phyloP scores from a whole-genome alignment of 1,284 basidiomycete genomes.

The Cutaneotrichosporon curvatum region DNA sequence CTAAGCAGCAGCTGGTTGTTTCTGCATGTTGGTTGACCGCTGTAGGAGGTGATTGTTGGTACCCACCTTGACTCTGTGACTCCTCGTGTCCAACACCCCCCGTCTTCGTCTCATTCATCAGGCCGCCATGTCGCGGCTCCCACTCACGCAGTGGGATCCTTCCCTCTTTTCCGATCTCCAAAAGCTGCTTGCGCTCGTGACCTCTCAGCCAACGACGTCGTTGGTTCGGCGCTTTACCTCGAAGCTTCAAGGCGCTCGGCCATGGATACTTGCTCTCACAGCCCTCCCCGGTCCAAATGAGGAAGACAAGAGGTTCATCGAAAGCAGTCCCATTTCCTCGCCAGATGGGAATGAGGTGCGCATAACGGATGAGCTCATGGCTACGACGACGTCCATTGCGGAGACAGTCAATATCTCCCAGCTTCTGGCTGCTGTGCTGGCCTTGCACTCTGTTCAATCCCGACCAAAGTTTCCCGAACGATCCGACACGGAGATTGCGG shows the following conservation, averaged over 20 bases:
- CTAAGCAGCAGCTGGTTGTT: too few species aligned
- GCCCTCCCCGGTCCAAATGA: conserved; percentile 30
- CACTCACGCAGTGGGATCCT: conserved; percentile 35
- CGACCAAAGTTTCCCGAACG: conserved; percentile 30
- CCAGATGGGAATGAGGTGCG: conserved; percentile 29
- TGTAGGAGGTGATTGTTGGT: too few species aligned
- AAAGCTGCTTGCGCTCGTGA: conserved; percentile 29
- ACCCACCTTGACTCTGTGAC: too few species aligned
- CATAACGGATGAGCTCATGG: conserved; percentile 32
- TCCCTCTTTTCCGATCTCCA: conserved; percentile 35
- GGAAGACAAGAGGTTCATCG: conserved; percentile 31
- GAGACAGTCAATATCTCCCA: conserved; percentile 30
- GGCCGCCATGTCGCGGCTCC: conserved; percentile 22
- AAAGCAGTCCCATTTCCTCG: conserved; percentile 20
- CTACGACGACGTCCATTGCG: conserved; percentile 27
- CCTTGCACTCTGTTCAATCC: conserved; percentile 31
- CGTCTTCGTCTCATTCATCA: neutral
- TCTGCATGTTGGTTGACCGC: too few species aligned
- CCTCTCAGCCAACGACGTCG: conserved; percentile 34
- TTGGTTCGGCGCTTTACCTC: conserved; percentile 26
- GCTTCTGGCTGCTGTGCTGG: conserved; percentile 32
- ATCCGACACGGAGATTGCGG: conserved; percentile 31
- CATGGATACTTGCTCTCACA: conserved; percentile 37
- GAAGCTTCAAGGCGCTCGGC: conserved; percentile 33
- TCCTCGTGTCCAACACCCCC: neutral